phyloP scores from a whole-genome alignment of 352 stramenopile species.

The Phytophthora cactorum region DNA sequence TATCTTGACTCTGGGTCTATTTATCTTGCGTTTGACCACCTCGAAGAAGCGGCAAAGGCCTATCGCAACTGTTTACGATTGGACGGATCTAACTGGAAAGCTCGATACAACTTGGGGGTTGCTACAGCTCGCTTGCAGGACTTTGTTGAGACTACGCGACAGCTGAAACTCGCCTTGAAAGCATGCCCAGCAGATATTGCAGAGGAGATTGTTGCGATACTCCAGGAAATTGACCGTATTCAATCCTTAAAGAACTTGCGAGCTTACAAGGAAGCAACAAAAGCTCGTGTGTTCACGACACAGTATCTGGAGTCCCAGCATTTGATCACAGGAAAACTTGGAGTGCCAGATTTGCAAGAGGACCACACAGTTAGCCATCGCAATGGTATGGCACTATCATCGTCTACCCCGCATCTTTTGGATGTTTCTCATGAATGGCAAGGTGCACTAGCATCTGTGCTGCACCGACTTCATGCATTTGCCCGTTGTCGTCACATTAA shows the following conservation, averaged over 20 bases:
- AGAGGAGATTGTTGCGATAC: slow-evolving; percentile 38
- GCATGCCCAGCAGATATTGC: slow-evolving; percentile 20
- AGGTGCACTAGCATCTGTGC: slow-evolving; percentile 43
- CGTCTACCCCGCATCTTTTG: slow-evolving; percentile 32
- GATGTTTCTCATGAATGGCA: slow-evolving; percentile 45
- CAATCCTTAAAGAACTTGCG: slow-evolving; percentile 40
- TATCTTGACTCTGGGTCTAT: slow-evolving; percentile 64
- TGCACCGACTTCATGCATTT: slow-evolving; percentile 45
- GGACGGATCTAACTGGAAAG: slow-evolving; percentile 48
- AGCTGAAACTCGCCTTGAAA: slow-evolving; percentile 44
- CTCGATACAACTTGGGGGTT: slow-evolving; percentile 58
- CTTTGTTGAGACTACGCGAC: slow-evolving; percentile 53
- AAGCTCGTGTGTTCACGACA: slow-evolving; percentile 52
- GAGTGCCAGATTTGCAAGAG: slow-evolving; percentile 6
- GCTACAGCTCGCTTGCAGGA: slow-evolving; percentile 48
- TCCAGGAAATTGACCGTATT: slow-evolving; percentile 54
- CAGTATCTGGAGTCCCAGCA: slow-evolving; percentile 53
- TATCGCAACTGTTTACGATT: slow-evolving; percentile 56
- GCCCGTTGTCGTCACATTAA: slow-evolving; percentile 26
- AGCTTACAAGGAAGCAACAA: slow-evolving; percentile 39
- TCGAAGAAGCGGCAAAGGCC: slow-evolving; percentile 56
- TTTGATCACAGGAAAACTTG: slow-evolving; percentile 14
- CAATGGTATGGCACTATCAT: slow-evolving; percentile 23
- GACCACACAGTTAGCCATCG: slow-evolving; percentile 35
- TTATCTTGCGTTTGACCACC: slow-evolving; percentile 57